These are phyloP conservation scores for Fusarium azukiicola DNA, from an alignment of 2,329 filamentous ascomycete genomes.

Conservation along the genomic window DNA sequence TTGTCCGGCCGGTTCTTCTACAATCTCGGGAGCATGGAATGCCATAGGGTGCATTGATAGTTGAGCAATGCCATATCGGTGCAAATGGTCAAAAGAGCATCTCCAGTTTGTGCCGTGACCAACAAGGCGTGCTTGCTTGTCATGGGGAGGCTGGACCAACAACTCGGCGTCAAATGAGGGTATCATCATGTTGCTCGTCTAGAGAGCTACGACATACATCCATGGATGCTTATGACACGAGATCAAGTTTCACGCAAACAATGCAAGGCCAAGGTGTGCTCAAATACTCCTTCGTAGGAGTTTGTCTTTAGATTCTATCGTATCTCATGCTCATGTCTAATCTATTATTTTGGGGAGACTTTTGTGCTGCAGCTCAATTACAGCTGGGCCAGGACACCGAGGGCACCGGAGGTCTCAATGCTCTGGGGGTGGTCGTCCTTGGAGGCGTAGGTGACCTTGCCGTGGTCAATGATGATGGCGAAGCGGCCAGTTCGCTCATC, in stretches of 20 bases:
- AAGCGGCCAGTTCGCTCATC: constrained; percentile 89
- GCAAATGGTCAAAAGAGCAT: constrained; percentile 58
- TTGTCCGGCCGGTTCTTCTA: constrained; percentile 67
- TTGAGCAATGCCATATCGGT: constrained; percentile 63
- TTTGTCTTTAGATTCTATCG: constrained; percentile 44
- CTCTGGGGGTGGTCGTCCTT: constrained; percentile 78
- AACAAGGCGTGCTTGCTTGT: constrained; percentile 30
- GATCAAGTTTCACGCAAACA: constrained; percentile 27
- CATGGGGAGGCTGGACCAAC: constrained; percentile 34
- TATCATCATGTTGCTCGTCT: constrained; percentile 30
- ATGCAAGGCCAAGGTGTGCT: not conserved
- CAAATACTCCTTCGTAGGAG: constrained; percentile 33
- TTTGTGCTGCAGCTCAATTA: constrained; percentile 56
- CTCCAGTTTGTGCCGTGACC: constrained; percentile 45
- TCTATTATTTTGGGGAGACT: constrained; percentile 26
- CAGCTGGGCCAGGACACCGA: constrained; percentile 75
- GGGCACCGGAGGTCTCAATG: constrained; percentile 73
- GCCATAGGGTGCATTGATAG: constrained; percentile 68
- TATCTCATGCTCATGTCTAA: constrained; percentile 46
- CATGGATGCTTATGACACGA: constrained; percentile 15
- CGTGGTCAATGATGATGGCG: constrained; percentile 90
- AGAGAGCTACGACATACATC: constrained; percentile 11
- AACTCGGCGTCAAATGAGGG: constrained; percentile 39
- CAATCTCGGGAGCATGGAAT: constrained; percentile 67
- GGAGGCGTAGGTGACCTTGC: constrained; percentile 90